These are phyloP conservation scores for Pichia terricola DNA, from an alignment of 1,139 yeast genomes.

Conservation along the genomic window DNA sequence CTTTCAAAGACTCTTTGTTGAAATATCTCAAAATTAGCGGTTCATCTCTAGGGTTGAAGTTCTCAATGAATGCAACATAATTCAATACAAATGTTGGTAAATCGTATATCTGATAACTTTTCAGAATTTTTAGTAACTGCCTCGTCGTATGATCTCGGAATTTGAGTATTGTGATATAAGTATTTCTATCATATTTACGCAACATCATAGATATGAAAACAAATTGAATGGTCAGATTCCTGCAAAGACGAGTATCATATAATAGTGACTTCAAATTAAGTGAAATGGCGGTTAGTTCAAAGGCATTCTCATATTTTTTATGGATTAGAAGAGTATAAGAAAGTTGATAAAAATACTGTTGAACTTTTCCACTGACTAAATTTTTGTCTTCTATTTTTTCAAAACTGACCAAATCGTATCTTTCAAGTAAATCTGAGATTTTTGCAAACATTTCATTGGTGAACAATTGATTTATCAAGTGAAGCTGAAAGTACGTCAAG, in stretches of 20 bases:
- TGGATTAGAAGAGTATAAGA: constrained; percentile 1
- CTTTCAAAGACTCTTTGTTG: no score
- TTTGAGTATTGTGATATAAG: neutral
- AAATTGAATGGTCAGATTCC: neutral
- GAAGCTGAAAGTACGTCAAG: constrained; percentile 13
- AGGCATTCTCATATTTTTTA: neutral
- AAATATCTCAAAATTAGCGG: no score
- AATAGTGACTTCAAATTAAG: neutral
- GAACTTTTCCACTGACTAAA: neutral
- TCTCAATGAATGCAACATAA: no score
- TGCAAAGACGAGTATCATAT: neutral
- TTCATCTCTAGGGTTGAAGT: no score
- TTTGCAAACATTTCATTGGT: constrained; percentile 2
- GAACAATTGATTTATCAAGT: constrained; percentile 10
- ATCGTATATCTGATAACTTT: no score
- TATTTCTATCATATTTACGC: neutral
- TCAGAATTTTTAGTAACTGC: no score
- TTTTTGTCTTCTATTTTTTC: neutral
- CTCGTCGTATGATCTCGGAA: no score
- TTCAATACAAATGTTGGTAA: no score
- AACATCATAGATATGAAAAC: neutral
- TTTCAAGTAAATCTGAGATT: constrained; percentile 6
- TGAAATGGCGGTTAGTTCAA: neutral
- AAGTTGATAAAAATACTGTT: constrained; percentile 4
- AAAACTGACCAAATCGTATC: constrained; percentile 3